Evolutionary conservation across 768 basidiomycete species (phyloP), one percentile per base, ranked within the genome.

Genomic region (Podaxis sp.): DNA sequence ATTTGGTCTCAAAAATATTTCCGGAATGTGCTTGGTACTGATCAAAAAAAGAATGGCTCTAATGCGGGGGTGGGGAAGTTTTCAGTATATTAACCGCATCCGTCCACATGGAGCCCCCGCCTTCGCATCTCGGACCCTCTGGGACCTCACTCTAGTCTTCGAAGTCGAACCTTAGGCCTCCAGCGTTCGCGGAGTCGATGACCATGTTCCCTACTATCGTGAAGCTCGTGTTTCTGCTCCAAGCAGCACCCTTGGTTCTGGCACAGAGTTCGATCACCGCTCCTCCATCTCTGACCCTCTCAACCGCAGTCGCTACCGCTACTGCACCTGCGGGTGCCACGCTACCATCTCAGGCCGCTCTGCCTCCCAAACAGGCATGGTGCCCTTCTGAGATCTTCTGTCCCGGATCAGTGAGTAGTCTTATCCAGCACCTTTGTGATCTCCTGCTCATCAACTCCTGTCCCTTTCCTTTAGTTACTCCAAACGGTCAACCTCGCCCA

Each of bases 401-500:
- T 71, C 81, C 91, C 2, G 93, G 93, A 38, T 59, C 80, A 26
- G 92, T 93, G 70, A 64, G 87, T 79, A 28, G 24, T 51, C 30
- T 24, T 26, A 22, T 30, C 36, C 22, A 46, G 50, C 54, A 63
- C 56, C 17, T 40, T 56, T 48, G 24, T 61, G 48, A 63, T 60
- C 22, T 52, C 26, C 40, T 11, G 13, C 60, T 52, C 26, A 58
- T 64, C 68, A 36, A 60, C 65, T 60, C 58, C 22, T 24, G 53
- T 26, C 68, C 52, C 62, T 68, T 46, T 38, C 33, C 6, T 11
- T 50, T 67, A 93, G 91, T 70, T 94, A 8, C 78, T 97, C 26
- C 94, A 96, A 83, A 89, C 91, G 0, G 87, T 96, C 64, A 89
- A 94, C 72, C 67, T 96, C 64, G 93, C 94, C 0, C 72, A 81